Percentiles rank a stretch among this genome's conserved stretches.
These are phyloP conservation scores for Candida andamanensis DNA, from an alignment of 805 yeast species.

Conservation along the genomic window DNA sequence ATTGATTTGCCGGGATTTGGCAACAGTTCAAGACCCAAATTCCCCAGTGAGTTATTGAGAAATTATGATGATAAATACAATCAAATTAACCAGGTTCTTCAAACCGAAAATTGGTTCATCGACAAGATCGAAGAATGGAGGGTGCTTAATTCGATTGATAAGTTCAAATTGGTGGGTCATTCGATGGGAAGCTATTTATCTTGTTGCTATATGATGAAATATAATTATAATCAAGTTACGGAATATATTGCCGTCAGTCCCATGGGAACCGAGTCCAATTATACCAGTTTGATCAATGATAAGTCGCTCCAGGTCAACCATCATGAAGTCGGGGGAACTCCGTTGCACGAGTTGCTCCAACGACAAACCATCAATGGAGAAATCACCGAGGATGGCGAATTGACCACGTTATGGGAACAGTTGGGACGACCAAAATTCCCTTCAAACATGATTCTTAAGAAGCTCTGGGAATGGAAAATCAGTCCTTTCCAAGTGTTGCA, in stretches of 20 bases:
- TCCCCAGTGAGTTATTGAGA: conserved; percentile 25
- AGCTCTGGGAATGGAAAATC: conserved; percentile 33
- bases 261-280: conserved; percentile 40
- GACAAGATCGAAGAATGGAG: conserved; percentile 37
- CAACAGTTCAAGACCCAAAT: conserved; percentile 36
- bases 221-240: conserved; percentile 23
- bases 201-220: conserved; percentile 37
- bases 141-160: conserved; percentile 13
- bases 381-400: conserved; percentile 14
- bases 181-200: conserved; percentile 41
- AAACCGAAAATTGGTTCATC: conserved; percentile 38
- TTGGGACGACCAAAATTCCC: conserved; percentile 38
- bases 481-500: conserved; percentile 39
- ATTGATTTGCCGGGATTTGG: conserved; percentile 42
- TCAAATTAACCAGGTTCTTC: conserved; percentile 27
- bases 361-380: conserved; percentile 12
- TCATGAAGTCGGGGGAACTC: conserved; percentile 31
- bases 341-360: conserved; percentile 27
- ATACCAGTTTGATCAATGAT: conserved; percentile 27
- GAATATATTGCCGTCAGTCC: conserved; percentile 32
- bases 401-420: conserved; percentile 23
- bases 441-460: conserved; percentile 21
- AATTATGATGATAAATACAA: conserved; percentile 16
- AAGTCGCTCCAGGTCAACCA: conserved; percentile 27
- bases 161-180: conserved; percentile 32